Evolutionary conservation across 148 eudicot genomes (phyloP), one percentile per base, ranked within the genome.

Genomic region (Rhododendron ferrugineum): DNA sequence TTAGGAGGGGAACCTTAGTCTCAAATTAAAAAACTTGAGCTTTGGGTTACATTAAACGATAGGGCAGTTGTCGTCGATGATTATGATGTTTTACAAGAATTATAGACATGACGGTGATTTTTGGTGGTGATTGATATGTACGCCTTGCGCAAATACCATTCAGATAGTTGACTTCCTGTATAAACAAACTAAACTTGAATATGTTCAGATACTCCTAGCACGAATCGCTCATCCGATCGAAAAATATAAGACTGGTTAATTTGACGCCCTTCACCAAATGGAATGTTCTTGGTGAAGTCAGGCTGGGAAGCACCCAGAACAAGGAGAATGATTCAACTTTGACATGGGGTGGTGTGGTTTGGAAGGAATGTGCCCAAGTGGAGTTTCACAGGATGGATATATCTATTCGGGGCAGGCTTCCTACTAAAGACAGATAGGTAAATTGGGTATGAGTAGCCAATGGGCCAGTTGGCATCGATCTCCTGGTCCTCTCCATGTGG

Each of bases 311-410:
- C 73, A 26, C 4, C 73, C 73, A 66, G 32, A 66, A 66, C 68
- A 23, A 62, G 28, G 11, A 62, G 30, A 62, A 62, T 62, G 28
- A 28, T 62, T 62, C 73, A 66, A 66, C 34, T 26, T 66, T 26
- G 73, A n/a, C 73, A 66, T 66, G 73, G 73, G 73, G 32, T 66
- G 73, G 73, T 26, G 73, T 66, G 73, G 73, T 66, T 66, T 66
- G 28, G 73, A 26, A 66, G 34, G 15, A 66, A 11, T 26, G 34
- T 66, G 73, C 73, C 73, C 15, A 1, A 66, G 5, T 26, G 73
- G 66, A 60, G 70, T n/a, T 62, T 62, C 30, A 9, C 3, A n/a
- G 62, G 18, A 1, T 56, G 62, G 6, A 18, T 56, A 18, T 18
- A 16, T 60, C n/a, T 6, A 60, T 22, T 60, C 6, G 26, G 70